Conservation (phyloP, 1,284 basidiomycete genomes). For the Jaminaea rosea region DNA sequence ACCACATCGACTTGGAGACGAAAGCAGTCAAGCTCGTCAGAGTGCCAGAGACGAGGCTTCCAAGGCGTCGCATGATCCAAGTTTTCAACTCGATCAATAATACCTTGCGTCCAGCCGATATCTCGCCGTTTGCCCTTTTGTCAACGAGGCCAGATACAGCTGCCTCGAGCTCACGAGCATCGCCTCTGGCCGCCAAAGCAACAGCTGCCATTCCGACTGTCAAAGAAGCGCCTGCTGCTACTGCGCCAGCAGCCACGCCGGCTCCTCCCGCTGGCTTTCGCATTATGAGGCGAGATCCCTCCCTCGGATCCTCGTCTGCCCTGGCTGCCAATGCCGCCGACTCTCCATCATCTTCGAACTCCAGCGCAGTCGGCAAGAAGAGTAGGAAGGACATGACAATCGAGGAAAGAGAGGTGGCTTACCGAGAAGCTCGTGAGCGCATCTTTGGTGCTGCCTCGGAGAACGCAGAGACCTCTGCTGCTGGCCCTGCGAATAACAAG, state of each 20-base stretch:
- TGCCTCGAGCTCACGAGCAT: not conserved
- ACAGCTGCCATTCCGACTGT: not conserved
- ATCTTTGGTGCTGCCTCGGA: constrained; percentile 24
- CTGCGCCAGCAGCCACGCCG: not conserved
- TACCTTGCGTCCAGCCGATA: not conserved
- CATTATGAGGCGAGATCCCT: constrained; percentile 29
- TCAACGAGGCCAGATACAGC: too few species aligned
- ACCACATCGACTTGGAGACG: constrained; percentile 20
- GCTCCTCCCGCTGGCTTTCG: constrained; percentile 10
- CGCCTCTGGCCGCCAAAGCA: too few species aligned
- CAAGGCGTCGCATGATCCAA: not conserved
- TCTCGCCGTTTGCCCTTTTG: not conserved
- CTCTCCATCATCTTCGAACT: too few species aligned
- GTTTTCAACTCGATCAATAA: not conserved
- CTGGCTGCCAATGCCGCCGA: too few species aligned
- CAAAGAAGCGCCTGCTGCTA: not conserved
- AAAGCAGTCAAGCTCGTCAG: constrained; percentile 24
- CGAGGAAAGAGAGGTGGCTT: constrained; percentile 33
- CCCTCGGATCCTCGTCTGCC: not conserved
- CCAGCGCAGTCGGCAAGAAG: constrained; percentile 22
- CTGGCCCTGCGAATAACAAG: too few species aligned
- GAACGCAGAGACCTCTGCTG: not conserved
- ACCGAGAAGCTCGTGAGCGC: constrained; percentile 30
- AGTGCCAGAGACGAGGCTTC: constrained; percentile 6
- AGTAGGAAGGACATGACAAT: constrained; percentile 20